phyloP scores from a whole-genome alignment of 140 eudicot species.

The Anethum foeniculum region DNA sequence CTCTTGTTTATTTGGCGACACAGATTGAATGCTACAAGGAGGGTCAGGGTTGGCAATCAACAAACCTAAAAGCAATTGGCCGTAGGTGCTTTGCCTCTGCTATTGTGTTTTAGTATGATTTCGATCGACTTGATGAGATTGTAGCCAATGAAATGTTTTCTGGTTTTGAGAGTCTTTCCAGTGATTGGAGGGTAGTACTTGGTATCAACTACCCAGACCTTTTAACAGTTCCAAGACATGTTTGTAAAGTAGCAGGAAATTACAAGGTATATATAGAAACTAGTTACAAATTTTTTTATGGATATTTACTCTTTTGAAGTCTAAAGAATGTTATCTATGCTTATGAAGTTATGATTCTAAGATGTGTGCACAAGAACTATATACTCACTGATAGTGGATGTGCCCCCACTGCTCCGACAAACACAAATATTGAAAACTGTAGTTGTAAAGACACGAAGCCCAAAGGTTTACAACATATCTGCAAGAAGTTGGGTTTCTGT shows the following conservation, averaged over 20 bases:
- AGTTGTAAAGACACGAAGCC: too few species aligned
- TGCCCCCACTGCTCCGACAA: too few species aligned
- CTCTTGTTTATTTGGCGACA: constrained; percentile 12
- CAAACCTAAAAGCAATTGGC: constrained; percentile 38
- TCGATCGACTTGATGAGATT: neutral
- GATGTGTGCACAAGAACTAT: too few species aligned
- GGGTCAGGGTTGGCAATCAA: constrained; percentile 57
- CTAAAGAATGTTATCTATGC: neutral
- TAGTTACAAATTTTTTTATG: too few species aligned
- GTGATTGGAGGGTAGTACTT: neutral
- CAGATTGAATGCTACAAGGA: constrained; percentile 81
- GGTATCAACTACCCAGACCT: neutral
- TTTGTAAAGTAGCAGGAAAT: neutral
- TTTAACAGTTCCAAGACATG: neutral
- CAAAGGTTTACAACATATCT: too few species aligned
- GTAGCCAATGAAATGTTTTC: neutral
- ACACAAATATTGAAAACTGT: too few species aligned
- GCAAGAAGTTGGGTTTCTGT: too few species aligned
- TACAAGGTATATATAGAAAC: neutral
- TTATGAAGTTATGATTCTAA: neutral
- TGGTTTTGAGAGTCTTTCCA: neutral
- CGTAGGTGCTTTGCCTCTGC: constrained; percentile 66
- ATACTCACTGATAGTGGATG: too few species aligned
- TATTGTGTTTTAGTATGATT: constrained; percentile 26
- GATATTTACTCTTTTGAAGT: too few species aligned